A percentile compares a stretch with the other conserved stretches of the same genome.
Evolutionary conservation across 2,329 filamentous ascomycete genomes (phyloP).

Genomic region (Paecilomyces formosus): DNA sequence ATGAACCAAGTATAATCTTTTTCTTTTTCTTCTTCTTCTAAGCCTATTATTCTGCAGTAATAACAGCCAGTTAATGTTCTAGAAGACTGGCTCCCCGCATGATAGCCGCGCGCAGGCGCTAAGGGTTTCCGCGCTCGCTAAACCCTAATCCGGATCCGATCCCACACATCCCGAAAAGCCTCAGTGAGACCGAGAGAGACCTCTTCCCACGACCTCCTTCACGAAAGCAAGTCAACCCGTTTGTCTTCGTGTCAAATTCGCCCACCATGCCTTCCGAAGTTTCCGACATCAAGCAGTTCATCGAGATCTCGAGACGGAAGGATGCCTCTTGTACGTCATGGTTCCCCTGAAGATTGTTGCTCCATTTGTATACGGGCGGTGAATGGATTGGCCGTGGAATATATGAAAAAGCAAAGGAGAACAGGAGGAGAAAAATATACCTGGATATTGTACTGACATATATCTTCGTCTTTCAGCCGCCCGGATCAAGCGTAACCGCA

Average conservation of each 20-base stretch:
- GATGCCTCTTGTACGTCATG: conserved; percentile 93
- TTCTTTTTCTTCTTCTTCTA: background rate
- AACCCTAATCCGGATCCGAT: conserved; percentile 18
- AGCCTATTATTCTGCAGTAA: background rate
- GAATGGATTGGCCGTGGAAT: background rate
- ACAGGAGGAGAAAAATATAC: background rate
- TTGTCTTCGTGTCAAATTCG: conserved; percentile 29
- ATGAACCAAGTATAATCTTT: background rate
- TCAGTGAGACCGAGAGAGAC: conserved; percentile 7
- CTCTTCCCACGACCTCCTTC: conserved; percentile 10
- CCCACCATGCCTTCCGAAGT: conserved; percentile 97
- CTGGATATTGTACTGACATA: conserved; percentile 11
- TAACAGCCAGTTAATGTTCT: background rate
- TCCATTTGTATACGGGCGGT: background rate
- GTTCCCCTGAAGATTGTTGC: conserved; percentile 1
- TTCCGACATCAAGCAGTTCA: conserved; percentile 99
- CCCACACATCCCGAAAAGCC: conserved; percentile 5
- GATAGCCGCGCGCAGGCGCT: background rate
- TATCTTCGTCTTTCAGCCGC: conserved; percentile 52
- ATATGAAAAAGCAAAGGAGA: background rate
- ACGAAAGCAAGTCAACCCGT: conserved; percentile 2
- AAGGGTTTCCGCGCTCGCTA: conserved; percentile 12
- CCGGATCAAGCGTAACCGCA: conserved; percentile 93
- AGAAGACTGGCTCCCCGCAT: background rate
- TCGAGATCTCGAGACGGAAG: conserved; percentile 99